Base-by-base conservation (phyloP, 2,329 filamentous ascomycete species). In the Zymoseptoria tritici region DNA sequence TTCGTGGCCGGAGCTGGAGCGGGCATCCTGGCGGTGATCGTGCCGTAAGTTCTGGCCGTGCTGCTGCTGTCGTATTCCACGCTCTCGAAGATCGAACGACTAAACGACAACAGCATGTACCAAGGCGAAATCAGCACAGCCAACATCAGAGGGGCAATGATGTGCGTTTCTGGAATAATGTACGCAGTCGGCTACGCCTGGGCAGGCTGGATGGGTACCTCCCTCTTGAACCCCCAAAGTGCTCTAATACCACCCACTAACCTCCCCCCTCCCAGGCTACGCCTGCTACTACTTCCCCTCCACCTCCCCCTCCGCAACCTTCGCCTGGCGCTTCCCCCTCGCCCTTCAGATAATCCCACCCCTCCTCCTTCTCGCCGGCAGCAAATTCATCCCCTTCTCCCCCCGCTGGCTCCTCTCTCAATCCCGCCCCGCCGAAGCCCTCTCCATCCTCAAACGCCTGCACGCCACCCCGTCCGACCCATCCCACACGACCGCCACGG, bases 281-380 rank as follows among this genome's bases (percentile, higher is more conserved):
- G 75, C 68, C 2, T 77, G 72, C 58, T 78, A 71, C 63, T 75
- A 75, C 63, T 68, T 74, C 66, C 65, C 71, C 3, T 61, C 68
- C 6, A 65, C 66, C 21, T 71, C 70, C 3, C 66, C 71, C 0
- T 62, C 68, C 9, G 71, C 72, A 1, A 67, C 68, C 0, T 77
- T 78, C 56, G 65, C 75, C 7, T 82, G 80, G 80, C 70, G 77
- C 11, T 77, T 78, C 57, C 76, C 77, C 1, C 68, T 80, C 2
- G 76, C 77, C 75, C 75, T 19, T 1, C 26, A 29, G 9, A 29
- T 29, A 6, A 8, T 29, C 26, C 26, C 26, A 3, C 72, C 77
- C 0, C 57, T 78, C 4, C 66, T 77, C 9, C 70, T 80, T 3
- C 70, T 79, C 0, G 66, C 69, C 13, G 74, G 74, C 16, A 74